Percentiles rank a stretch among this genome's conserved stretches.
Conservation (phyloP, 768 basidiomycete genomes). For the Boletus barrowsii region DNA sequence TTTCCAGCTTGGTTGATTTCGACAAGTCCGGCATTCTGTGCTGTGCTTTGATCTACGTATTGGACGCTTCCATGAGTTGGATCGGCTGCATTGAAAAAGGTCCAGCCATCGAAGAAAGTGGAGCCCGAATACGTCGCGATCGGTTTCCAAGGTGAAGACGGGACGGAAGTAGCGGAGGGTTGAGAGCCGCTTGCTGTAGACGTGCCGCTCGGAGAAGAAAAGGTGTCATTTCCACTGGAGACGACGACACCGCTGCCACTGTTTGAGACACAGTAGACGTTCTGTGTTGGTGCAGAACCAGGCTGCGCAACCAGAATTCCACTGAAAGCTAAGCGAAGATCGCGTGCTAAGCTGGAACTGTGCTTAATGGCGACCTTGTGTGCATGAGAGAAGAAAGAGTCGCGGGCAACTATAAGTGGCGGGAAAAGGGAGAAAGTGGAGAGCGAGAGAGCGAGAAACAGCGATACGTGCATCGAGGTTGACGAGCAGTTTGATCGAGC, state of each 20-base stretch:
- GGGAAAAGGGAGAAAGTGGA: constrained; percentile 26
- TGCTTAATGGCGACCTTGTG: constrained; percentile 56
- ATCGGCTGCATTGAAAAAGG: constrained; percentile 66
- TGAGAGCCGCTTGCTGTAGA: constrained; percentile 20
- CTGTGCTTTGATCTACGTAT: constrained; percentile 61
- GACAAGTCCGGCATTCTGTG: constrained; percentile 57
- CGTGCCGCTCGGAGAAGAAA: constrained; percentile 25
- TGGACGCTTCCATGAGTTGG: constrained; percentile 75
- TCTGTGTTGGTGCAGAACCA: constrained; percentile 24
- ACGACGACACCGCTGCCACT: constrained; percentile 21
- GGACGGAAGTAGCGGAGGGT: constrained; percentile 16
- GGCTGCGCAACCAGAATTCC: constrained; percentile 48
- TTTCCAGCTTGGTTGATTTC: constrained; percentile 68
- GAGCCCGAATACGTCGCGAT: constrained; percentile 58
- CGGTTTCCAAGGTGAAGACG: constrained; percentile 58
- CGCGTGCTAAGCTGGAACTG: constrained; percentile 61
- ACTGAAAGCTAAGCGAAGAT: constrained; percentile 65
- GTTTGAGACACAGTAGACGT: constrained; percentile 36
- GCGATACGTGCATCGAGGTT: constrained; percentile 25
- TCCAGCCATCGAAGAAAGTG: constrained; percentile 80
- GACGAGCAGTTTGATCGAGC: constrained; percentile 2
- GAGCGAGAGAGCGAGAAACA: constrained; percentile 32
- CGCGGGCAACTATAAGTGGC: constrained; percentile 22
- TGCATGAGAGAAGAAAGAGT: constrained; percentile 39
- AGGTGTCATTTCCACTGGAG: constrained; percentile 10